Conservation (phyloP, 1,284 basidiomycete genomes). For the Trametes sp. region DNA sequence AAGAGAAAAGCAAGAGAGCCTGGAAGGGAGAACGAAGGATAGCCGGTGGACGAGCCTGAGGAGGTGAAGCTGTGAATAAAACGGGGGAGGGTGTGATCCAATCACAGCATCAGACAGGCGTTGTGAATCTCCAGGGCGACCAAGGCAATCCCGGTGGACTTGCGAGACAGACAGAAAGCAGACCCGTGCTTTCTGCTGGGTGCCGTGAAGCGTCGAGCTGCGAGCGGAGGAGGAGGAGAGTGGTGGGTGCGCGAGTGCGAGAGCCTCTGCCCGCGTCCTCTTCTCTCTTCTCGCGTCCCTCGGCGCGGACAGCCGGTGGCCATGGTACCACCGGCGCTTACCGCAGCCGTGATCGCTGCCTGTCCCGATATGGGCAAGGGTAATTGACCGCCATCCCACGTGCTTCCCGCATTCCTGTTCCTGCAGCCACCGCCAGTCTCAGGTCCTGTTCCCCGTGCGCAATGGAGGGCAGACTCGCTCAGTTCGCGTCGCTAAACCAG, state of each 20-base stretch:
- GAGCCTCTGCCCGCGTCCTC: neutral
- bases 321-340: constrained; percentile 25
- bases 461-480: constrained; percentile 73
- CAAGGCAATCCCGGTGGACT: constrained; percentile 33
- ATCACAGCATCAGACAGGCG: constrained; percentile 34
- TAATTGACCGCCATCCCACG: constrained; percentile 18
- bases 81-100: constrained; percentile 28
- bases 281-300: neutral
- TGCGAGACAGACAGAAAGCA: constrained; percentile 20
- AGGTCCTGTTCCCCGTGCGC: constrained; percentile 3
- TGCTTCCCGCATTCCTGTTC: constrained; percentile 11
- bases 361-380: constrained; percentile 10
- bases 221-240: constrained; percentile 17
- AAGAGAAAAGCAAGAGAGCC: constrained; percentile 14
- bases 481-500: constrained; percentile 71
- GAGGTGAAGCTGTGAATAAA: constrained; percentile 22
- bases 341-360: neutral
- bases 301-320: constrained; percentile 21
- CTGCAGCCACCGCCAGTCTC: constrained; percentile 14
- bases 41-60: constrained; percentile 2
- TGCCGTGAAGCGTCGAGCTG: constrained; percentile 11
- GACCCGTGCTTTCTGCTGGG: constrained; percentile 24
- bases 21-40: constrained; percentile 19
- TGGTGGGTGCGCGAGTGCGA: neutral
- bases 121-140: constrained; percentile 47